These are phyloP conservation scores for Trypanosoma caninum DNA, from an alignment of 208 protist genomes.

Conservation along the genomic window DNA sequence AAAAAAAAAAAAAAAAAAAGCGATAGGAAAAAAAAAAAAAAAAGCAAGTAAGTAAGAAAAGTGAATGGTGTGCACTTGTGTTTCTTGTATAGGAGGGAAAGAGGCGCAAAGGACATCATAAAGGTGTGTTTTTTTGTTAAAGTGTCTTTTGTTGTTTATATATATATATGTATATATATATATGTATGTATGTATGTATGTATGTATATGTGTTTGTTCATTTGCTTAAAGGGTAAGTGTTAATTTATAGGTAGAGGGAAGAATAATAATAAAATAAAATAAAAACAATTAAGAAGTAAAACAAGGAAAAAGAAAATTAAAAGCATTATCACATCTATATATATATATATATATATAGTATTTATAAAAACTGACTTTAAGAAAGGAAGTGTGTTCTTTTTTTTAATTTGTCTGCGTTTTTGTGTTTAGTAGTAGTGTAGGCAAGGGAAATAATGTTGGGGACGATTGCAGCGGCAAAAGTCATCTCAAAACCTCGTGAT, in stretches of 20 bases:
- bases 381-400: neutral
- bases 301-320: neutral
- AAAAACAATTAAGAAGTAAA: neutral
- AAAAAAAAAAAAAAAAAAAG: conserved; percentile 1
- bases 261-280: neutral
- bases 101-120: neutral
- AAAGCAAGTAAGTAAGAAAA: neutral
- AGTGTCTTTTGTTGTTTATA: conserved; percentile 5
- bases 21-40: neutral
- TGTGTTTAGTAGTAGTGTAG: too few species aligned
- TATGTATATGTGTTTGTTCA: neutral
- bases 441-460: too few species aligned
- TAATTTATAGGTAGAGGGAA: neutral
- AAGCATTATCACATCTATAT: neutral
- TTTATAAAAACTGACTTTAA: neutral
- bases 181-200: neutral
- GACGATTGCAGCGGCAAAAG: neutral
- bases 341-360: conserved; percentile 1
- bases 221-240: neutral
- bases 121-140: too few species aligned
- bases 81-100: neutral
- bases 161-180: conserved; percentile 24
- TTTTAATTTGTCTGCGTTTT: neutral
- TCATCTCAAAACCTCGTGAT: neutral
- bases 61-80: too few species aligned